phyloP scores from a whole-genome alignment of 2,329 filamentous ascomycete species.

The Calonectria crousiana region DNA sequence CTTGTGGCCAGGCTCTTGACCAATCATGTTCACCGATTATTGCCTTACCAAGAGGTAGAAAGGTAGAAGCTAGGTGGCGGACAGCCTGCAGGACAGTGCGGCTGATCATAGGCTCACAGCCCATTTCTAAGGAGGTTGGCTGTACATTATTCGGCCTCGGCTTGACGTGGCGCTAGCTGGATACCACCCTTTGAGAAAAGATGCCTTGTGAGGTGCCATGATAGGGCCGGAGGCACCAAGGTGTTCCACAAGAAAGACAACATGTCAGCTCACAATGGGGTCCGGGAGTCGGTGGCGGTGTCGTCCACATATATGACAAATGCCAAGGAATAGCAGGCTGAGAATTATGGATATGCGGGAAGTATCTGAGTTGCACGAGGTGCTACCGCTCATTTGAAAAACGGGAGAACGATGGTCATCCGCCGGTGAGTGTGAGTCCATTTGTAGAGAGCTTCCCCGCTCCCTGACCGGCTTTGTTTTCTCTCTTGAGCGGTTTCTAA shows the following conservation, averaged over 20 bases:
- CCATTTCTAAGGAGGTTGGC: neutral
- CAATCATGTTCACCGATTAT: neutral
- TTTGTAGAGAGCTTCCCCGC: neutral
- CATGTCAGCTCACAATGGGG: neutral
- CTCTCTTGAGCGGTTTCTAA: neutral
- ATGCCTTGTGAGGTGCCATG: neutral
- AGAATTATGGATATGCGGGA: neutral
- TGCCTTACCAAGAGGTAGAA: neutral
- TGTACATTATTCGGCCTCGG: neutral
- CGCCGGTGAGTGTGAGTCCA: neutral
- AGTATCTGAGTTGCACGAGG: neutral
- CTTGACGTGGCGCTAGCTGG: neutral
- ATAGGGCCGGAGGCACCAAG: neutral
- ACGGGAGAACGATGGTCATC: neutral
- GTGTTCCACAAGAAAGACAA: neutral
- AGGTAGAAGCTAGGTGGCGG: neutral
- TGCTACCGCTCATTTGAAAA: neutral
- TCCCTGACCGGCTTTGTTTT: neutral
- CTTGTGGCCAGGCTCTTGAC: neutral
- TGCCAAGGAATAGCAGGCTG: neutral
- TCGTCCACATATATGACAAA: neutral
- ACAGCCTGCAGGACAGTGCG: neutral
- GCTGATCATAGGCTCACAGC: neutral
- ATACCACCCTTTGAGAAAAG: neutral
- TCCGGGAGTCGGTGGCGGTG: neutral